phyloP scores from a whole-genome alignment of 1,139 yeast genomes.

The Zygoascus sp. region DNA sequence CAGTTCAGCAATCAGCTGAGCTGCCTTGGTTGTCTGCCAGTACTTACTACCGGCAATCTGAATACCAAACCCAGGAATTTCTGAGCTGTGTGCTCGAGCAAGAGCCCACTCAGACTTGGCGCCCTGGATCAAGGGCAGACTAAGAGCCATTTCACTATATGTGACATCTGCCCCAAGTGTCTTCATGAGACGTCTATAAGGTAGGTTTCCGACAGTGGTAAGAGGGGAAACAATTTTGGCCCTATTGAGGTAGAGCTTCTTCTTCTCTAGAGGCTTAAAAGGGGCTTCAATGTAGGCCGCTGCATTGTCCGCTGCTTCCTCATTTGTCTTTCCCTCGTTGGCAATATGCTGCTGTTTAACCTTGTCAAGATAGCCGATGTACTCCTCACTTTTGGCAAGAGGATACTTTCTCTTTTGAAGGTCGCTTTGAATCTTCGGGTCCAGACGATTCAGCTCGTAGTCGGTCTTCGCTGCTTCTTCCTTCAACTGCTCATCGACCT shows the following conservation, averaged over 20 bases:
- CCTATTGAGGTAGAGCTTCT: constrained; percentile 55
- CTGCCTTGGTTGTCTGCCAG: constrained; percentile 91
- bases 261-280: constrained; percentile 78
- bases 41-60: constrained; percentile 90
- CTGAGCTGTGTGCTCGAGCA: constrained; percentile 80
- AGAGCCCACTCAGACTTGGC: constrained; percentile 96
- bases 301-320: constrained; percentile 36
- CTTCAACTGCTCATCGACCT: constrained; percentile 42
- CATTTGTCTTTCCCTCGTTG: constrained; percentile 22
- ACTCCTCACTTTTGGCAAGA: constrained; percentile 52
- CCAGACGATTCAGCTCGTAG: constrained; percentile 64
- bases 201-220: constrained; percentile 96
- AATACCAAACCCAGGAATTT: constrained; percentile 85
- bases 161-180: constrained; percentile 89
- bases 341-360: constrained; percentile 36
- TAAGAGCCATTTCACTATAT: constrained; percentile 91
- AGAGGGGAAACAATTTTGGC: constrained; percentile 92
- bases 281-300: constrained; percentile 71
- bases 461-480: constrained; percentile 39
- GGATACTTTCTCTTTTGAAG: constrained; percentile 62
- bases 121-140: constrained; percentile 83
- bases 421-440: constrained; percentile 47
- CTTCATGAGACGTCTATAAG: constrained; percentile 90
- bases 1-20: constrained; percentile 65
- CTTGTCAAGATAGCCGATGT: constrained; percentile 51